Conservation (phyloP, 371 early-diverging fungal species). For the Blastocladiella emersonii region DNA sequence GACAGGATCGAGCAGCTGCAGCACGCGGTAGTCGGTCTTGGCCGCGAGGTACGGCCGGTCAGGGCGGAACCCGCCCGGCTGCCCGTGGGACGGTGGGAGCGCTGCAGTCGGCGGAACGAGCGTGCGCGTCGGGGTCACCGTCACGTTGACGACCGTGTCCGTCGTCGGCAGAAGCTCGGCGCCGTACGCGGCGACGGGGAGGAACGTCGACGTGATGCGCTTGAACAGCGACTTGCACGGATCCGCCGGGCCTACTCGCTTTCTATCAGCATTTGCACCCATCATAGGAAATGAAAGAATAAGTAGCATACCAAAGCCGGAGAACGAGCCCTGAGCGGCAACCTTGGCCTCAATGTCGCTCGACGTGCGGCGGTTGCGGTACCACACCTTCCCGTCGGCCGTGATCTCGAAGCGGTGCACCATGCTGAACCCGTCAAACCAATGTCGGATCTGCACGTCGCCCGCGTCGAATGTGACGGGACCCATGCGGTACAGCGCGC, state of each 20-base stretch:
- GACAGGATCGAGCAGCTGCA: not conserved
- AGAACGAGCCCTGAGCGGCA: not conserved
- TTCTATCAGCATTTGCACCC: not conserved
- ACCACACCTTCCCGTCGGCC: not conserved
- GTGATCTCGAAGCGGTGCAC: not conserved
- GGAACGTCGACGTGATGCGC: not conserved
- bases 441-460: not conserved
- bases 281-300: not conserved
- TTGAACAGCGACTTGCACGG: not conserved
- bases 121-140: not conserved
- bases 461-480: not conserved
- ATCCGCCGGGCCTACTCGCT: not conserved
- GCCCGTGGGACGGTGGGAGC: too few species aligned
- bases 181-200: not conserved
- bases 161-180: too few species aligned
- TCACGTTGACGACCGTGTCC: not conserved
- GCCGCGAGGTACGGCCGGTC: not conserved
- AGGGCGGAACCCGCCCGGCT: not conserved
- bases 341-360: not conserved
- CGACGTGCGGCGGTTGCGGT: not conserved
- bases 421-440: conserved; percentile 5
- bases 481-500: not conserved
- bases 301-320: not conserved
- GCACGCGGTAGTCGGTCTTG: not conserved
- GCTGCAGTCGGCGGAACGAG: not conserved